Base-by-base conservation (phyloP, 352 stramenopile species). In the Thraustochytrium striatum region DNA sequence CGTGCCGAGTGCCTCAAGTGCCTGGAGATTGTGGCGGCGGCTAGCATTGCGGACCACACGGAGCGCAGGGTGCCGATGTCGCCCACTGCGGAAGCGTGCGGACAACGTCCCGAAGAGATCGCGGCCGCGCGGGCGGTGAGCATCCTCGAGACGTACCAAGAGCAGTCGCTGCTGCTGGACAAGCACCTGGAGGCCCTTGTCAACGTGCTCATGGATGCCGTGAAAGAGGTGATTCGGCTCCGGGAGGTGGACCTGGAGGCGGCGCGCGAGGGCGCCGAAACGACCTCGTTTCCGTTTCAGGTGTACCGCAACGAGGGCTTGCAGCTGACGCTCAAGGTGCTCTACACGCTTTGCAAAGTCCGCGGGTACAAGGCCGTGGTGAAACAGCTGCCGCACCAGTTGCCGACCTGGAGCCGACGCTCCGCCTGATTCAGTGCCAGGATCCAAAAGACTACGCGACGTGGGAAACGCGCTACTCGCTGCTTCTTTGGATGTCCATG, bases 401-500 rank as follows among this genome's bases (percentile, higher is more conserved):
- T 32, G 87, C 87, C 47, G 92, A 99, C 88, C 92, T 99, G 70
- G 94, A 99, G 85, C 92, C 94, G 11, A 82, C 30, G 81, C 84
- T 57, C 61, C 91, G 89, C 62, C 58, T 93, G 50, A 84, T 95
- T 11, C 88, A 93, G 82, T 92, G 85, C 21, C 90, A 96, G 78
- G 93, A 97, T 82, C 86, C 86, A 38, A 83, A 84, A 2, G 91
- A 96, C 79, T 82, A 83, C 78, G 90, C 88, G 39, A 81, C 83
- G 16, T 97, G 91, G 91, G 85, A 94, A 83, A 92, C 87, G 7
- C 81, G 91, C 0, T 95, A 96, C 83, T 78, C 83, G 33, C 83
- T 99, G 57, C 87, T 99, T 83, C 88, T 98, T 32, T 99, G 96
- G 96, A 87, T 99, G 53, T 94, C 90, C 11, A 98, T 98, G 84